Conservation (phyloP, 2,329 filamentous ascomycete genomes). For the Alternaria tenuissima region DNA sequence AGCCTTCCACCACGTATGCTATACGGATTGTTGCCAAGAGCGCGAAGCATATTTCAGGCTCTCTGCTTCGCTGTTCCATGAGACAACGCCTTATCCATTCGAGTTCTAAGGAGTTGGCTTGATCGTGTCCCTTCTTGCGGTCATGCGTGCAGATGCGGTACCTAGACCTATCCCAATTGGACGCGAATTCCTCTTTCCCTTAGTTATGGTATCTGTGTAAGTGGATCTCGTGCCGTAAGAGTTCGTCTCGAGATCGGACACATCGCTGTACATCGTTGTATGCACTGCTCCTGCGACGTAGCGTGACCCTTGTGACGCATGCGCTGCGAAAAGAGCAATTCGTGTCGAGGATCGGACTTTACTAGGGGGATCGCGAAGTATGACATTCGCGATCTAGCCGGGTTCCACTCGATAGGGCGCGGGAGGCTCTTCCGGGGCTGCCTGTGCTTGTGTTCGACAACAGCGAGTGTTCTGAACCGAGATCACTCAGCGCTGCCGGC, state of each 20-base stretch:
- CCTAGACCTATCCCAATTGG: neutral
- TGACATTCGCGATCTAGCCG: neutral
- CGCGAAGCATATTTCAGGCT: neutral
- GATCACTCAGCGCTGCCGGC: neutral
- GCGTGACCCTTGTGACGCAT: neutral
- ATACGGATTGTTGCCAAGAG: neutral
- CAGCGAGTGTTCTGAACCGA: neutral
- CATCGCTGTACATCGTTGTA: constrained; percentile 6
- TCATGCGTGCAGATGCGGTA: neutral
- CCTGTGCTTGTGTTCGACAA: neutral
- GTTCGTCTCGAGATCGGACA: constrained; percentile 2
- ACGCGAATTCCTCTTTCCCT: neutral
- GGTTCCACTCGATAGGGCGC: neutral
- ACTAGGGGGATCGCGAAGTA: constrained; percentile 7
- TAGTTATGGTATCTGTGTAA: neutral
- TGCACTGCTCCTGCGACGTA: neutral
- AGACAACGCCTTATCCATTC: too few species aligned
- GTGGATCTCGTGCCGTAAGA: neutral
- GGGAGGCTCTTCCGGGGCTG: neutral
- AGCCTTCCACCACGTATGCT: neutral
- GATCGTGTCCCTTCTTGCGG: neutral
- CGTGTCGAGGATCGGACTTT: constrained; percentile 13
- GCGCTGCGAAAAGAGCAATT: constrained; percentile 1
- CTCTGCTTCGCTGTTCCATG: neutral
- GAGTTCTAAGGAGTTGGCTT: too few species aligned